Percentiles rank a stretch among this genome's conserved stretches.
phyloP scores from a whole-genome alignment of 2,329 filamentous ascomycete species.

The Aspergillus novofumigatus region DNA sequence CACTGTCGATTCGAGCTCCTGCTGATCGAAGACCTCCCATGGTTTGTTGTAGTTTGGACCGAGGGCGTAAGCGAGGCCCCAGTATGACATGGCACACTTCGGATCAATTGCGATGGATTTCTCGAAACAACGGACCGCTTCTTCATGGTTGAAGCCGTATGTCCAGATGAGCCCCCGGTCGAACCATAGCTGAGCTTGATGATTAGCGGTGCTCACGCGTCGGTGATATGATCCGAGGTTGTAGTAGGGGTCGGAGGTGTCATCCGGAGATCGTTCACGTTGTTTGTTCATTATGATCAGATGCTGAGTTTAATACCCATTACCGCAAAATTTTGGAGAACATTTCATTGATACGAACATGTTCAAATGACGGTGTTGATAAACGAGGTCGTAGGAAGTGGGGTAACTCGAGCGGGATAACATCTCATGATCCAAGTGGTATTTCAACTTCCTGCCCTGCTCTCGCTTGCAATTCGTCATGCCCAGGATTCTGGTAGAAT shows the following conservation, averaged over 20 bases:
- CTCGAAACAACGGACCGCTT: conserved; percentile 35
- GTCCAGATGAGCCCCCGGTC: conserved; percentile 32
- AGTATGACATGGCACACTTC: conserved; percentile 37
- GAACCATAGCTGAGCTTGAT: conserved; percentile 32
- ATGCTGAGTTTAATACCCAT: neutral
- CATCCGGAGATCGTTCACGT: neutral
- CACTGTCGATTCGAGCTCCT: conserved; percentile 52
- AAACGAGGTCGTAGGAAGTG: neutral
- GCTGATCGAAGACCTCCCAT: conserved; percentile 65
- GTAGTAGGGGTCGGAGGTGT: conserved; percentile 19
- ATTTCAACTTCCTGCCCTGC: neutral
- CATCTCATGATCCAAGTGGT: neutral
- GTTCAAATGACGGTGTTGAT: neutral
- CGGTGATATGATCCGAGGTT: conserved; percentile 34
- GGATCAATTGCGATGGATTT: conserved; percentile 31
- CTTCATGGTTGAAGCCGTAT: conserved; percentile 40
- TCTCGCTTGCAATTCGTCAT: too few relatives aligned
- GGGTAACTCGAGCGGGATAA: neutral
- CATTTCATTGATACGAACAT: neutral
- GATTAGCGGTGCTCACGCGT: conserved; percentile 21
- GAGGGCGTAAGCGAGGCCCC: conserved; percentile 56
- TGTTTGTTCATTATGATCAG: neutral
- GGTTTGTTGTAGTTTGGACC: conserved; percentile 79
- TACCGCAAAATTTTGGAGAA: neutral
- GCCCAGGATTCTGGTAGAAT: too few relatives aligned